phyloP scores from a whole-genome alignment of 169 alveolate species.

The Eimeria acervulina region DNA sequence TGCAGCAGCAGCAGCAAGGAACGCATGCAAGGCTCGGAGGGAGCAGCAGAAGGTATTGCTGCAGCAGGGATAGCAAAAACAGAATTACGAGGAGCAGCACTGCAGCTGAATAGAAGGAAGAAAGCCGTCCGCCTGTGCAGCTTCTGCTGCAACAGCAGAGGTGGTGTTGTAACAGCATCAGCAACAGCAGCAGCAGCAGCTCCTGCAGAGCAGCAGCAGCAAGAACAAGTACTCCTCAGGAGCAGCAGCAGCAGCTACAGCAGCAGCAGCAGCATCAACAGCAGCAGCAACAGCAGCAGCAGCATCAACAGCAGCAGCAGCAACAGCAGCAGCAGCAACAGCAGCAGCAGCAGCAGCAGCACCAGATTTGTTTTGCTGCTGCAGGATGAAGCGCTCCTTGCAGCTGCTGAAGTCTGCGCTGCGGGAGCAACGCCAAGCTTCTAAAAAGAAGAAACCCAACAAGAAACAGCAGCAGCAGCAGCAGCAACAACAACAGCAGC shows the following conservation, averaged over 20 bases:
- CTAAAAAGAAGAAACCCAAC: not conserved
- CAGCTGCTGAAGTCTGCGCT: constrained; percentile 55
- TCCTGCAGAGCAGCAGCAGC: not conserved
- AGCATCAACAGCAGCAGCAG: not conserved
- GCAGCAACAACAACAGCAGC: not conserved
- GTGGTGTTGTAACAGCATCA: not conserved
- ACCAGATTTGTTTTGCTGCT: not conserved
- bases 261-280: not conserved
- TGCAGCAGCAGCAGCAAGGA: constrained; percentile 1
- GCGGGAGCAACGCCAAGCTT: constrained; percentile 13
- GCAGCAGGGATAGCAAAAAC: not conserved
- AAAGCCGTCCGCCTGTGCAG: not conserved
- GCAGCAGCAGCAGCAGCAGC: constrained; percentile 22
- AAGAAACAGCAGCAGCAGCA: constrained; percentile 27
- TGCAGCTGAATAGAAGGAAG: not conserved
- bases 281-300: constrained; percentile 5
- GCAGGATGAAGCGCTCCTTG: constrained; percentile 38
- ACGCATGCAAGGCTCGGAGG: not conserved
- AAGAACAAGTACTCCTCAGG: not conserved
- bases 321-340: not conserved
- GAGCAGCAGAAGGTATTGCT: not conserved
- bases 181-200: constrained; percentile 31
- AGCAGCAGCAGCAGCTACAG: not conserved
- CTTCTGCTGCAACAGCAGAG: not conserved
- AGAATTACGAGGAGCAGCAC: not conserved